Evolutionary conservation across 2,329 filamentous ascomycete genomes (phyloP).

Genomic region (Calycina herbarum): DNA sequence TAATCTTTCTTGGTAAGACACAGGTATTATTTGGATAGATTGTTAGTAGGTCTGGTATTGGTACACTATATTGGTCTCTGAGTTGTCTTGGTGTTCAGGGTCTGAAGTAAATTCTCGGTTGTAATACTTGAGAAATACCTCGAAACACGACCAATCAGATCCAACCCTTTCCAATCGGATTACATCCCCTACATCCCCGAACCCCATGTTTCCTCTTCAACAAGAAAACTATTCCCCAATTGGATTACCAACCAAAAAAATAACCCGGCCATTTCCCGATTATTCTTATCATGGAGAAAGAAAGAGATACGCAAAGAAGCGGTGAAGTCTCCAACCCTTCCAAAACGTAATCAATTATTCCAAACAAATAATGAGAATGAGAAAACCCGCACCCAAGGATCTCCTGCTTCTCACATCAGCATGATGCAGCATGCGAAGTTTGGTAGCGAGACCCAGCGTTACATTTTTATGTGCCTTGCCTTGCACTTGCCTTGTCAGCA

Average conservation of each 20-base stretch:
- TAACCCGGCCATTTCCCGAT: neutral
- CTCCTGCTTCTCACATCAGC: neutral
- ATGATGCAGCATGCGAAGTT: slow-evolving; percentile 2
- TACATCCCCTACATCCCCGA: neutral
- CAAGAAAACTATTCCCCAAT: neutral
- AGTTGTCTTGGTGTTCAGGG: neutral
- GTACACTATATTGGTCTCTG: neutral
- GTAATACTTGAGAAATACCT: slow-evolving; percentile 1
- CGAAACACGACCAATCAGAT: neutral
- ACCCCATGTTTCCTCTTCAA: neutral
- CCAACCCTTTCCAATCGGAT: neutral
- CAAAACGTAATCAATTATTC: neutral
- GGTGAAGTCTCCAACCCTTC: slow-evolving; percentile 3
- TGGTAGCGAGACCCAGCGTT: slow-evolving; percentile 7
- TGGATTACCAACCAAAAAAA: neutral
- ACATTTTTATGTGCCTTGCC: neutral
- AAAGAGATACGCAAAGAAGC: neutral
- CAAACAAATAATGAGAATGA: neutral
- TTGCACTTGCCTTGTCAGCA: neutral
- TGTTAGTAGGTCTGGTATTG: neutral
- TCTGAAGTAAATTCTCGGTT: neutral
- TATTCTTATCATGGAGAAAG: neutral
- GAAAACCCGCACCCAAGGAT: slow-evolving; percentile 6
- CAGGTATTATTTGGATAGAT: neutral
- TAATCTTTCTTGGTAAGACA: neutral